These are phyloP conservation scores for Aschersonia sp. DNA, from an alignment of 2,329 filamentous ascomycete species.

Conservation along the genomic window DNA sequence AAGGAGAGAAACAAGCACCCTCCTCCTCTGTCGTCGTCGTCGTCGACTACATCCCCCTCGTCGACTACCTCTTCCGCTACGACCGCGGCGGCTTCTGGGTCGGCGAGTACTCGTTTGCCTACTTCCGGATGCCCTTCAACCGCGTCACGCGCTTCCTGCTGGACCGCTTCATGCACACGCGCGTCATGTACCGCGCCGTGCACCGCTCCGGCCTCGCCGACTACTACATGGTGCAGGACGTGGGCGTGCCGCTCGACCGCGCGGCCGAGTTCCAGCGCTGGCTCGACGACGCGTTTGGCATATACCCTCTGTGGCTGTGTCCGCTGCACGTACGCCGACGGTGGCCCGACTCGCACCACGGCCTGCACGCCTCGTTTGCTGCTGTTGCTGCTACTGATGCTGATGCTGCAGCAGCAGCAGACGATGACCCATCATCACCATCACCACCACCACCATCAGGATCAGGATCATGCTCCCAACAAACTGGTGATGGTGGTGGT, in stretches of 20 bases:
- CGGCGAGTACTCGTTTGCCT: conserved; percentile 45
- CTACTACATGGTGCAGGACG: conserved; percentile 50
- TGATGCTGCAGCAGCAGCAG: background rate
- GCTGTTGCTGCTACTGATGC: conserved; percentile 11
- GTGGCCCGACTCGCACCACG: conserved; percentile 25
- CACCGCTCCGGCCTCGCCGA: conserved; percentile 46
- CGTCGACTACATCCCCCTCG: conserved; percentile 41
- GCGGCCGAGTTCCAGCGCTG: conserved; percentile 31
- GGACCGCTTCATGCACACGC: conserved; percentile 47
- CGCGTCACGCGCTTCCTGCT: conserved; percentile 44
- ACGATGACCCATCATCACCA: too few species aligned
- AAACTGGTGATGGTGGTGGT: too few species aligned
- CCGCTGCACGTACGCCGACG: conserved; percentile 31
- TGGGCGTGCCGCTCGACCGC: conserved; percentile 32
- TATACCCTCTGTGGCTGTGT: conserved; percentile 44
- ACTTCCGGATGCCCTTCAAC: conserved; percentile 53
- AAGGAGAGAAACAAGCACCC: too few species aligned
- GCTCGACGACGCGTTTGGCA: conserved; percentile 27
- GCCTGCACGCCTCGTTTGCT: conserved; percentile 31
- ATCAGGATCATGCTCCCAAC: too few species aligned
- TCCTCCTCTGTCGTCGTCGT: too few species aligned
- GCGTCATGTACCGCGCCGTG: conserved; percentile 50
- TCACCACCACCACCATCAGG: too few species aligned
- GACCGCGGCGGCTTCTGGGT: conserved; percentile 59
- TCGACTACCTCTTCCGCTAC: conserved; percentile 58